These are phyloP conservation scores for Magnaporthales sp. DNA, from an alignment of 2,329 filamentous ascomycete genomes.

Conservation along the genomic window DNA sequence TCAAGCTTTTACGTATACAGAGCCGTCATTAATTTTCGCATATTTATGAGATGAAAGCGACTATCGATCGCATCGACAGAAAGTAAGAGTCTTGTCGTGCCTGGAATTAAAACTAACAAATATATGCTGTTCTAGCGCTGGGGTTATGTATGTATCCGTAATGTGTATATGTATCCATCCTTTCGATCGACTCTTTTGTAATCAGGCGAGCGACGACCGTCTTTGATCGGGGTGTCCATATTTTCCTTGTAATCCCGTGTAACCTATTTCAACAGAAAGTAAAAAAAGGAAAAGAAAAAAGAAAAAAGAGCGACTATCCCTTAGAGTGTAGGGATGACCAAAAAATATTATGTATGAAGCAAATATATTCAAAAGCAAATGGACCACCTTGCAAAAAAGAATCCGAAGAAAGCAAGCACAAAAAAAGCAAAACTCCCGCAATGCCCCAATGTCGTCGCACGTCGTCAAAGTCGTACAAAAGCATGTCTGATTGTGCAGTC, in stretches of 20 bases:
- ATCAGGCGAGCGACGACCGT: neutral
- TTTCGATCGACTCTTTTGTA: neutral
- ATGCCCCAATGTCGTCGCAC: neutral
- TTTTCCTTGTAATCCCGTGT: neutral
- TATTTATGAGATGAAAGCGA: too few relatives aligned
- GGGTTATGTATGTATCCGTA: neutral
- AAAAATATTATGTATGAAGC: neutral
- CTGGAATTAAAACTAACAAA: neutral
- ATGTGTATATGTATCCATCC: neutral
- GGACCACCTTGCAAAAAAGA: neutral
- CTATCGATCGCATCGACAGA: too few relatives aligned
- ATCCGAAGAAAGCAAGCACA: neutral
- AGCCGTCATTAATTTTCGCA: too few relatives aligned
- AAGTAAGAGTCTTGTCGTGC: neutral
- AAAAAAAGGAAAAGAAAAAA: slow-evolving; percentile 3
- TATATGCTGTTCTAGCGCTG: neutral
- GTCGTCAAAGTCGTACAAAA: slow-evolving; percentile 4
- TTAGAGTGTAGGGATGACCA: neutral
- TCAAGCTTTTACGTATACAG: too few relatives aligned
- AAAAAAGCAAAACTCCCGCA: neutral
- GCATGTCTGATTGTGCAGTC: neutral
- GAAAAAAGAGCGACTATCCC: neutral
- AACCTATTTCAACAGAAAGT: slow-evolving; percentile 1
- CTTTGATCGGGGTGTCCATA: neutral
- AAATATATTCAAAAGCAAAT: neutral